Evolutionary conservation across 2,329 filamentous ascomycete genomes (phyloP).

Genomic region (Hypoxylon sp.): DNA sequence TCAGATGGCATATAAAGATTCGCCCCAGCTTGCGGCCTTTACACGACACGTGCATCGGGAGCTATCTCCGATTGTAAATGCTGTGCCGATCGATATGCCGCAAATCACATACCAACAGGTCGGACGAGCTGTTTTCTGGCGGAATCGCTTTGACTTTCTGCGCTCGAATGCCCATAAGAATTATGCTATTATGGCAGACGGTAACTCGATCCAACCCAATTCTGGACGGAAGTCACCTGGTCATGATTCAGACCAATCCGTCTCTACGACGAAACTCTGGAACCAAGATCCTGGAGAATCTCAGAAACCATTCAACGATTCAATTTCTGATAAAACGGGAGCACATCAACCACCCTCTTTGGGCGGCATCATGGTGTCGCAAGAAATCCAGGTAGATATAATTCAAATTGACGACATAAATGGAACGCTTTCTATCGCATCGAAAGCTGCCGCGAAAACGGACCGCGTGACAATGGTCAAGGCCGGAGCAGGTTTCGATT

Average conservation of each 20-base stretch:
- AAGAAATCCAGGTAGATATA: constrained; percentile 72
- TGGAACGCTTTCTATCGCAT: constrained; percentile 24
- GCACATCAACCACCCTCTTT: constrained; percentile 50
- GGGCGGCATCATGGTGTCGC: constrained; percentile 74
- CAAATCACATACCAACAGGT: constrained; percentile 35
- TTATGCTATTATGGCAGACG: constrained; percentile 52
- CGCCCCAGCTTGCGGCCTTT: constrained; percentile 71
- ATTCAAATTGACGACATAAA: constrained; percentile 51
- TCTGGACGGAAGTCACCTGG: constrained; percentile 47
- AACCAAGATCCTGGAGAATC: constrained; percentile 24
- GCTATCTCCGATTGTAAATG: constrained; percentile 65
- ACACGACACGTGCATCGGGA: constrained; percentile 73
- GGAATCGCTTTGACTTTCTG: constrained; percentile 29
- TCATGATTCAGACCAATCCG: constrained; percentile 51
- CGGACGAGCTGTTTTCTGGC: constrained; percentile 16
- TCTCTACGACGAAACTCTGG: constrained; percentile 56
- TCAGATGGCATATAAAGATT: constrained; percentile 72
- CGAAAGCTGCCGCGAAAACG: constrained; percentile 17
- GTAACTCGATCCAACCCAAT: constrained; percentile 51
- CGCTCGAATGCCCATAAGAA: constrained; percentile 26
- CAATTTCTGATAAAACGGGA: constrained; percentile 28
- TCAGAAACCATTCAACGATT: constrained; percentile 31
- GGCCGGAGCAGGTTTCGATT: constrained; percentile 41
- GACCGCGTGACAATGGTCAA: constrained; percentile 44
- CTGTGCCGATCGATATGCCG: constrained; percentile 46